Percentiles rank a stretch among this genome's conserved stretches.
These are phyloP conservation scores for Ophiostoma ulmi DNA, from an alignment of 2,329 filamentous ascomycete species.

Conservation along the genomic window DNA sequence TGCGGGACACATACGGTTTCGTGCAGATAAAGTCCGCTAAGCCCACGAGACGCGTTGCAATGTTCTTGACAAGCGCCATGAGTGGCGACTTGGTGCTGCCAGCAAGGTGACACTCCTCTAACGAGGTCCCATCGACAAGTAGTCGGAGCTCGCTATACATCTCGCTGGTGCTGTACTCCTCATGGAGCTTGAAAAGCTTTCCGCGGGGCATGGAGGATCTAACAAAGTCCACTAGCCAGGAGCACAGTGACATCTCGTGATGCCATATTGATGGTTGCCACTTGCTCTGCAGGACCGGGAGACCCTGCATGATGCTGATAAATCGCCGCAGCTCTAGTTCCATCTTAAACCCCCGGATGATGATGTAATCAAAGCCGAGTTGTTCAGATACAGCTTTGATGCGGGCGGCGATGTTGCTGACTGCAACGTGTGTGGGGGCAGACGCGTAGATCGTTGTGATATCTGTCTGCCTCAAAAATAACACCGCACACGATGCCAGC, in stretches of 20 bases:
- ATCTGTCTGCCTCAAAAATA: no score
- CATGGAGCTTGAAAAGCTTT: neutral
- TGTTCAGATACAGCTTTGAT: neutral
- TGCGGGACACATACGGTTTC: neutral
- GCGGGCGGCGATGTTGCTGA: neutral
- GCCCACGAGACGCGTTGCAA: neutral
- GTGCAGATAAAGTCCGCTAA: neutral
- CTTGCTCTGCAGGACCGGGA: neutral
- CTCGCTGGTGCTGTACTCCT: neutral
- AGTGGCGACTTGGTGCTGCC: neutral
- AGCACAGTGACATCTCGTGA: neutral
- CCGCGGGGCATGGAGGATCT: no score
- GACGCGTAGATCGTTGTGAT: no score
- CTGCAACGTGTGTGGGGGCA: neutral
- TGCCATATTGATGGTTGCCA: neutral
- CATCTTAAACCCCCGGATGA: neutral
- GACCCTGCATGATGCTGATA: neutral
- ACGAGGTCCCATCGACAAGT: neutral
- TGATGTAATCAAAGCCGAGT: neutral
- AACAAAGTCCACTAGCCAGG: neutral
- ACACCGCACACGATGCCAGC: no score
- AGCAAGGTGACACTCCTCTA: neutral
- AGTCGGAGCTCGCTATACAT: neutral
- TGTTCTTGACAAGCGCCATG: neutral
- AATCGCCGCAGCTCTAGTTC: neutral